These are phyloP conservation scores for Hibiscus trionum DNA, from an alignment of 345 rosid species.

Conservation along the genomic window DNA sequence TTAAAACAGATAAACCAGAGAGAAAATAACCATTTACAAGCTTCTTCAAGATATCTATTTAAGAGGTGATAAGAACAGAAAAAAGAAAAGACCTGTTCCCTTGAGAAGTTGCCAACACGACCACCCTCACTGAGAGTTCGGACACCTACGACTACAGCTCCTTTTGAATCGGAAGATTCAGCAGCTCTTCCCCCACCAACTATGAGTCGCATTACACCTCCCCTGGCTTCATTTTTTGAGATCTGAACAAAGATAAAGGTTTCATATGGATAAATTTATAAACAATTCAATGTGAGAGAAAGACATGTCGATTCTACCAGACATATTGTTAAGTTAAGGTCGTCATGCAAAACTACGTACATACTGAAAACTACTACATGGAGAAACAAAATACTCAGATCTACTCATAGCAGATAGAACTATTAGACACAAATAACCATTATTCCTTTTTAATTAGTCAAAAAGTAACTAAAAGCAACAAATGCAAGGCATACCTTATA, in stretches of 20 bases:
- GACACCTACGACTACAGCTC: slow-evolving; percentile 96
- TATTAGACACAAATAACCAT: background rate
- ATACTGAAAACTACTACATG: background rate
- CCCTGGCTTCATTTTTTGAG: slow-evolving; percentile 69
- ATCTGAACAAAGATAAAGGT: slow-evolving; percentile 35
- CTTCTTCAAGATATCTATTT: background rate
- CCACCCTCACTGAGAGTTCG: slow-evolving; percentile 99
- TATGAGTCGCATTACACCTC: slow-evolving; percentile 97
- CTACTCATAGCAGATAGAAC: background rate
- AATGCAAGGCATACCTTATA: slow-evolving; percentile 50
- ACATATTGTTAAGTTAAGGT: background rate
- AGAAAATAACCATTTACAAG: background rate
- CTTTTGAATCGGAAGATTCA: slow-evolving; percentile 78
- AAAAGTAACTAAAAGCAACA: background rate
- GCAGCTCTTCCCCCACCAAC: slow-evolving; percentile 99
- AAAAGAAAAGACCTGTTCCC: slow-evolving; percentile 68
- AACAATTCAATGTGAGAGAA: slow-evolving; percentile 2
- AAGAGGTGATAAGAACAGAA: background rate
- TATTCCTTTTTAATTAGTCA: background rate
- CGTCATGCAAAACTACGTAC: background rate
- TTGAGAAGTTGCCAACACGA: slow-evolving; percentile 92
- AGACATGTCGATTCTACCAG: background rate
- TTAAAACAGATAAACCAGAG: background rate
- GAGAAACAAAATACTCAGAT: background rate
- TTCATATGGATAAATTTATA: background rate